A percentile compares a stretch with the other conserved stretches of the same genome.
Conservation (phyloP, 2,329 filamentous ascomycete species). For the Fusarium concolor region DNA sequence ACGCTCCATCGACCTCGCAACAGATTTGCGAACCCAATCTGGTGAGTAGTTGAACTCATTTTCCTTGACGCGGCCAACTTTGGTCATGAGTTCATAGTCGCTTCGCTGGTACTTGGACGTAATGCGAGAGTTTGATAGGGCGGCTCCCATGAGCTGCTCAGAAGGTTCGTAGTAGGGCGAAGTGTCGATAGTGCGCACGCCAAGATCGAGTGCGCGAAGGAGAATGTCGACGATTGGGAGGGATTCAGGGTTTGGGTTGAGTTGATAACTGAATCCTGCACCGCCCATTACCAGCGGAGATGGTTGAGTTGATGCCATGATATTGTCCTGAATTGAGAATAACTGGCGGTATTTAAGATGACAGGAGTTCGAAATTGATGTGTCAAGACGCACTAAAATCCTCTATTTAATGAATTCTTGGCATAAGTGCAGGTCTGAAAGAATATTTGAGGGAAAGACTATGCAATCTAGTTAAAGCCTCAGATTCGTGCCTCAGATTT, state of each 20-base stretch:
- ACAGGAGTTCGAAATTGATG: too few species aligned
- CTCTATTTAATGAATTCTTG: too few species aligned
- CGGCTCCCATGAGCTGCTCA: conserved; percentile 14
- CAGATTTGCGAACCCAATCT: conserved; percentile 1
- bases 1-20: neutral
- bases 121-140: neutral
- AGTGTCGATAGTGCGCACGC: neutral
- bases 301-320: neutral
- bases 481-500: too few species aligned
- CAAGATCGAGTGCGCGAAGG: conserved; percentile 1
- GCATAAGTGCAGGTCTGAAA: too few species aligned
- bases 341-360: too few species aligned
- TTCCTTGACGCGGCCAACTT: conserved; percentile 12
- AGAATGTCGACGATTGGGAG: conserved; percentile 11
- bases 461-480: too few species aligned
- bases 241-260: neutral
- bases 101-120: neutral
- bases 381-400: too few species aligned
- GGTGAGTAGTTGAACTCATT: conserved; percentile 16
- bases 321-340: neutral
- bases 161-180: conserved; percentile 12
- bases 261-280: conserved; percentile 11
- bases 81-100: conserved; percentile 15
- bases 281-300: conserved; percentile 1
- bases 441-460: too few species aligned